Percentiles rank a stretch among this genome's conserved stretches.
Conservation (phyloP, 257 asterid genomes). For the Gynochthodes officinalis region DNA sequence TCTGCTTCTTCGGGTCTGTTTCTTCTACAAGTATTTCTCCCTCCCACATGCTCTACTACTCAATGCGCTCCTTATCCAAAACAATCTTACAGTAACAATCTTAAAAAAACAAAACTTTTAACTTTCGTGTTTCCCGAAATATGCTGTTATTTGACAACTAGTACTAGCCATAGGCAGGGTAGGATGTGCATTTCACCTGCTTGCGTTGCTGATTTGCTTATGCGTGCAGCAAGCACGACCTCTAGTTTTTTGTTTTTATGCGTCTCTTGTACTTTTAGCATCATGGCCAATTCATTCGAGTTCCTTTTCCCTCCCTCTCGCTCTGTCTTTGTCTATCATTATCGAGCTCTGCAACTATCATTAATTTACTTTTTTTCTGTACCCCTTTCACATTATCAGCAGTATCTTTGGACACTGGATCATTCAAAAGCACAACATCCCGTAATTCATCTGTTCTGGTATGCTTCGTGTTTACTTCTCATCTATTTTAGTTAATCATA, state of each 20-base stretch:
- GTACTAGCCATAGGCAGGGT: no score
- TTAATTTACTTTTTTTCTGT: conserved; percentile 15
- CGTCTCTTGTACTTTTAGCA: no score
- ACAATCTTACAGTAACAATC: no score
- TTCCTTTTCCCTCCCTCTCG: neutral
- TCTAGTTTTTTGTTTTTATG: no score
- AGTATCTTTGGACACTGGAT: conserved; percentile 39
- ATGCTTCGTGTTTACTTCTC: conserved; percentile 10
- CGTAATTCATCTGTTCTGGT: conserved; percentile 30
- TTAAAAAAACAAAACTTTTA: no score
- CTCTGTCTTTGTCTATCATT: no score
- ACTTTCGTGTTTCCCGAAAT: no score
- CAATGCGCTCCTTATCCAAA: no score
- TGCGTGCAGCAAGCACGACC: neutral
- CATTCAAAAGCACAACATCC: conserved; percentile 21
- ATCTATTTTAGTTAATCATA: neutral
- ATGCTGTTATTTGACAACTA: no score
- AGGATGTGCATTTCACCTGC: no score
- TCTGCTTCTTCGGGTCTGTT: conserved; percentile 26
- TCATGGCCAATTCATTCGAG: neutral
- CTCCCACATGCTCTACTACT: no score
- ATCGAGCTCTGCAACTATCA: neutral
- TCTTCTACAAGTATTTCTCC: neutral
- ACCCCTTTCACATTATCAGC: conserved; percentile 18
- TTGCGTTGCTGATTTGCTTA: no score